phyloP scores from a whole-genome alignment of 306 rosid genomes.

The Quercus aquifolioides region DNA sequence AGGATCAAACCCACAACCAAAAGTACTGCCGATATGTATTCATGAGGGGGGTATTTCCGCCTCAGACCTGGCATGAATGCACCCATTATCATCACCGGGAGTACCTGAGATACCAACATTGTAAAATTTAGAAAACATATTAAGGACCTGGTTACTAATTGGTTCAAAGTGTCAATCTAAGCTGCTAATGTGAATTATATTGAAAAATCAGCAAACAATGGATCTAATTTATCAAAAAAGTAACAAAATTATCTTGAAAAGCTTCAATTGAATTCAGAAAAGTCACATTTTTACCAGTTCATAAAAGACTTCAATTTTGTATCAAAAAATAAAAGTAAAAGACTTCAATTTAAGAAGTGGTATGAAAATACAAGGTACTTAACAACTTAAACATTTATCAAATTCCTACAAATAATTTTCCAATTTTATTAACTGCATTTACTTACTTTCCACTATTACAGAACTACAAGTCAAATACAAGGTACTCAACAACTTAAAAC shows the following conservation, averaged over 20 bases:
- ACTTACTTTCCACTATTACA: neutral
- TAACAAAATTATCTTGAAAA: too few species aligned
- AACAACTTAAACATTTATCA: neutral
- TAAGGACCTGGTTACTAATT: neutral
- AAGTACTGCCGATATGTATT: constrained; percentile 81
- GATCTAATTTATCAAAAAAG: too few species aligned
- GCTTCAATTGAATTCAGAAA: too few species aligned
- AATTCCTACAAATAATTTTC: neutral
- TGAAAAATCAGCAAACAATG: too few species aligned
- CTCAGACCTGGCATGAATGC: constrained; percentile 94
- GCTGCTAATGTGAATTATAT: neutral
- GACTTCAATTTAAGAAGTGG: neutral
- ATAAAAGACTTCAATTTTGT: neutral
- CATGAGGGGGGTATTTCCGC: constrained; percentile 84
- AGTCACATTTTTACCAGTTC: too few species aligned
- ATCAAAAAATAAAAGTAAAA: neutral
- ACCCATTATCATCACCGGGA: constrained; percentile 99
- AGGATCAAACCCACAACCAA: constrained; percentile 91
- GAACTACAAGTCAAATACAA: neutral
- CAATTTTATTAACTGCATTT: neutral
- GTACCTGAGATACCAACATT: constrained; percentile 54
- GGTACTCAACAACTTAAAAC: neutral
- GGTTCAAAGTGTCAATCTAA: neutral
- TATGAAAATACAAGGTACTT: too few species aligned
- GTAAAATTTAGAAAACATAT: neutral